Percentiles rank a stretch among this genome's conserved stretches.
Conservation (phyloP, 2,329 filamentous ascomycete species). For the Fusarium sp. region DNA sequence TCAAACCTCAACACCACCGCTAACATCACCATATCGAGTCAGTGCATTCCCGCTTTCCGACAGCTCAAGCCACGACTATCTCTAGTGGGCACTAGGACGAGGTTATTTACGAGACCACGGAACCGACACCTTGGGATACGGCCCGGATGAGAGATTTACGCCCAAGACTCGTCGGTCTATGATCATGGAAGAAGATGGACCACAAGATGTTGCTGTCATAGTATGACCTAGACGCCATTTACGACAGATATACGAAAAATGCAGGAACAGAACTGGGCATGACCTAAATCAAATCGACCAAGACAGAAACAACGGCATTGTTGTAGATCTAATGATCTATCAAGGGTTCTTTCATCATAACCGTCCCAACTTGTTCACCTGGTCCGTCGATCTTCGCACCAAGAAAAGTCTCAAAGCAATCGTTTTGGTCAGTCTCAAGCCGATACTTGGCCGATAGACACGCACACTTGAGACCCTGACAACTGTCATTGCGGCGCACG, state of each 20-base stretch:
- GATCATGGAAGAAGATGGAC: not conserved
- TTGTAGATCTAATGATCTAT: conserved; percentile 16
- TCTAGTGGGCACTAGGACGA: conserved; percentile 2
- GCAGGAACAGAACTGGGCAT: not conserved
- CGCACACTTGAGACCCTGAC: conserved; percentile 7
- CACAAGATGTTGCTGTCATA: not conserved
- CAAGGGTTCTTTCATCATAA: conserved; percentile 3
- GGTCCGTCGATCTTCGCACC: not conserved
- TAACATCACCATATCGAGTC: conserved; percentile 15
- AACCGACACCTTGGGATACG: not conserved
- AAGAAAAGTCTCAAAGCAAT: not conserved
- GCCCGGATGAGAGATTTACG: not conserved
- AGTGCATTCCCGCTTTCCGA: conserved; percentile 20
- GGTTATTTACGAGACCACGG: not conserved
- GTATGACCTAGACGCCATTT: not conserved
- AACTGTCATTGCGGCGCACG: not conserved
- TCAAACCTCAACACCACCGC: not conserved
- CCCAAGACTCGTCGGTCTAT: not conserved
- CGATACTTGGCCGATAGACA: not conserved
- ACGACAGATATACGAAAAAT: not conserved
- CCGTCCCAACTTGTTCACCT: not conserved
- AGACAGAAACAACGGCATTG: not conserved
- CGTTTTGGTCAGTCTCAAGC: not conserved
- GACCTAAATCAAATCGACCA: not conserved
- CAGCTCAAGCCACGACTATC: not conserved